Conservation (phyloP, 257 asterid species). For the Nicotiana obtusifolia region DNA sequence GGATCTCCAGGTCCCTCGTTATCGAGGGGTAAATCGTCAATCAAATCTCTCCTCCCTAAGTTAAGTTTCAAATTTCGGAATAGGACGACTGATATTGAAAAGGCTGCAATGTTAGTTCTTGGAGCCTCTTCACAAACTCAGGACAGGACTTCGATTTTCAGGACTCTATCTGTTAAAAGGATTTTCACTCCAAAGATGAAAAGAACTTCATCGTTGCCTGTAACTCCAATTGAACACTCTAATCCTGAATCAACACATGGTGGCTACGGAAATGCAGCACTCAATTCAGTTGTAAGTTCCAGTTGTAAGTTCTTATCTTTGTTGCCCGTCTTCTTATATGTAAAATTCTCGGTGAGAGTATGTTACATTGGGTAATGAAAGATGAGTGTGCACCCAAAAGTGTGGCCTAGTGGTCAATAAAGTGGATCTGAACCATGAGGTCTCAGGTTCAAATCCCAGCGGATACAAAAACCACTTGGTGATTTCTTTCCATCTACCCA, state of each 20-base stretch:
- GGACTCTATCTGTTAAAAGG: slow-evolving; percentile 66
- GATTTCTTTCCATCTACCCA: too few species aligned
- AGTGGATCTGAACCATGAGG: too few species aligned
- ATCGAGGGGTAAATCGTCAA: slow-evolving; percentile 42
- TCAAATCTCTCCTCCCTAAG: slow-evolving; percentile 62
- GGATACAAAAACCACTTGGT: too few species aligned
- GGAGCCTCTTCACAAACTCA: slow-evolving; percentile 47
- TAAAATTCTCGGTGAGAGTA: not conserved
- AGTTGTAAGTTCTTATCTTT: slow-evolving; percentile 38
- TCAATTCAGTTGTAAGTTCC: slow-evolving; percentile 47
- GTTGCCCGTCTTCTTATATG: not conserved
- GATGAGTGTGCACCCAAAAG: not conserved
- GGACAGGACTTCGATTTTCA: slow-evolving; percentile 39
- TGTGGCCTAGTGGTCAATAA: not conserved
- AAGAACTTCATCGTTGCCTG: slow-evolving; percentile 72
- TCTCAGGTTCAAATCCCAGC: too few species aligned
- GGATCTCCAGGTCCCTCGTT: slow-evolving; percentile 59
- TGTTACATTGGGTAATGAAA: not conserved
- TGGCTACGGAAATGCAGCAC: slow-evolving; percentile 25
- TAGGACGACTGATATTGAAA: slow-evolving; percentile 58
- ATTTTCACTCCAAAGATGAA: slow-evolving; percentile 51
- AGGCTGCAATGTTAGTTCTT: slow-evolving; percentile 62
- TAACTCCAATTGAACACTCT: slow-evolving; percentile 62
- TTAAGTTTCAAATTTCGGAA: slow-evolving; percentile 71
- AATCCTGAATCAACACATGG: slow-evolving; percentile 81